These are phyloP conservation scores for Heritiera fomes DNA, from an alignment of 345 rosid genomes.

Conservation along the genomic window DNA sequence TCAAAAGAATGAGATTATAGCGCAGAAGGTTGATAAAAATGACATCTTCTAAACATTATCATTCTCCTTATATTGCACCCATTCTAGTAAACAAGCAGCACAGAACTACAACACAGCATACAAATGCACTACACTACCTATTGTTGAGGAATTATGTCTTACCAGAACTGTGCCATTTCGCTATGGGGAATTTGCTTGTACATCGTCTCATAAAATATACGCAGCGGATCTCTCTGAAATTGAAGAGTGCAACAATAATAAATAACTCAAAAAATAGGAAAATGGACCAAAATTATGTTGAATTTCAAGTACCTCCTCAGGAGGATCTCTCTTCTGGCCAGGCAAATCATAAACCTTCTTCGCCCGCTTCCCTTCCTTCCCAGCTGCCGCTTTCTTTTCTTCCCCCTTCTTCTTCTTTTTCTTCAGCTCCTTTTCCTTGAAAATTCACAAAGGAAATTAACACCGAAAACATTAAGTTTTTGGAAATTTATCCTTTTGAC, in stretches of 20 bases:
- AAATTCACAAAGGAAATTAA: slow-evolving; percentile 11
- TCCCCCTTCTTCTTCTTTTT: slow-evolving; percentile 42
- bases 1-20: background rate
- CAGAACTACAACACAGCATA: background rate
- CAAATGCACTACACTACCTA: background rate
- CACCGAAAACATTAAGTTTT: background rate
- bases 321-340: slow-evolving; percentile 88
- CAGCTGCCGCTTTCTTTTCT: slow-evolving; percentile 33
- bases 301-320: slow-evolving; percentile 58
- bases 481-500: background rate
- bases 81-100: background rate
- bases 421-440: slow-evolving; percentile 48
- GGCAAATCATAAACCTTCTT: slow-evolving; percentile 82
- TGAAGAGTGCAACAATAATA: slow-evolving; percentile 21
- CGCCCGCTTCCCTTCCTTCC: slow-evolving; percentile 55
- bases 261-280: slow-evolving; percentile 8
- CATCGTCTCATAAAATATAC: slow-evolving; percentile 87
- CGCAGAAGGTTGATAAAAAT: background rate
- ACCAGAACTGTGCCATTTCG: slow-evolving; percentile 97
- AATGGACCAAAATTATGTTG: background rate
- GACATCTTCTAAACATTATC: background rate
- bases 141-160: slow-evolving; percentile 29
- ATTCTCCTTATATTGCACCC: background rate
- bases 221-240: slow-evolving; percentile 89
- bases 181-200: slow-evolving; percentile 74